Conservation (phyloP, 441 rosid species). For the Gossypium schwendimanii region DNA sequence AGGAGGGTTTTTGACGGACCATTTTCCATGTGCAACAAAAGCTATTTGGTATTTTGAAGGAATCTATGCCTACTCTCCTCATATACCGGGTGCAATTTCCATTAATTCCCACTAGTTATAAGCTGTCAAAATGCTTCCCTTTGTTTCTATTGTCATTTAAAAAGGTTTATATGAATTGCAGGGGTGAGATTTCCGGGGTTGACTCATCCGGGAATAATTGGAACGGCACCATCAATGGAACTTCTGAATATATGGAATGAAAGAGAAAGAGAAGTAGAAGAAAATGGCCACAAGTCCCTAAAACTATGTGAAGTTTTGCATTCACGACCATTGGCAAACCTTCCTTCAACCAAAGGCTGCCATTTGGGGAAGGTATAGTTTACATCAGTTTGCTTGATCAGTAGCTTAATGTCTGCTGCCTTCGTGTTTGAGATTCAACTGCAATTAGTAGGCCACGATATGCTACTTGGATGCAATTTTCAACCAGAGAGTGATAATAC, state of each 20-base stretch:
- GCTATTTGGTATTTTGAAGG: constrained; percentile 97
- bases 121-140: background rate
- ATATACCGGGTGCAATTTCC: constrained; percentile 53
- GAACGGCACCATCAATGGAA: constrained; percentile 83
- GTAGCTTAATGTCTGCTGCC: background rate
- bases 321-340: constrained; percentile 67
- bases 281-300: constrained; percentile 41
- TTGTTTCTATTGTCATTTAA: background rate
- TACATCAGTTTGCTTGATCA: background rate
- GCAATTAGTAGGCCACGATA: background rate
- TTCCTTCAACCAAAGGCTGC: constrained; percentile 73
- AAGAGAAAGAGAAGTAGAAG: constrained; percentile 67
- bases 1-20: constrained; percentile 85
- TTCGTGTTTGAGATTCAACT: background rate
- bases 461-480: background rate
- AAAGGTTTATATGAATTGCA: constrained; percentile 17
- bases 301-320: constrained; percentile 76
- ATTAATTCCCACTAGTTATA: background rate
- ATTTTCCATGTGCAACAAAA: constrained; percentile 82
- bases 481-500: background rate
- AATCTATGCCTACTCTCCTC: constrained; percentile 90
- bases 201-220: constrained; percentile 81
- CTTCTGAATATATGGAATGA: constrained; percentile 73
- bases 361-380: constrained; percentile 59
- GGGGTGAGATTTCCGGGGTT: constrained; percentile 87